Evolutionary conservation across 169 alveolate species (phyloP).

Genomic region (Cryptosporidium sp.): DNA sequence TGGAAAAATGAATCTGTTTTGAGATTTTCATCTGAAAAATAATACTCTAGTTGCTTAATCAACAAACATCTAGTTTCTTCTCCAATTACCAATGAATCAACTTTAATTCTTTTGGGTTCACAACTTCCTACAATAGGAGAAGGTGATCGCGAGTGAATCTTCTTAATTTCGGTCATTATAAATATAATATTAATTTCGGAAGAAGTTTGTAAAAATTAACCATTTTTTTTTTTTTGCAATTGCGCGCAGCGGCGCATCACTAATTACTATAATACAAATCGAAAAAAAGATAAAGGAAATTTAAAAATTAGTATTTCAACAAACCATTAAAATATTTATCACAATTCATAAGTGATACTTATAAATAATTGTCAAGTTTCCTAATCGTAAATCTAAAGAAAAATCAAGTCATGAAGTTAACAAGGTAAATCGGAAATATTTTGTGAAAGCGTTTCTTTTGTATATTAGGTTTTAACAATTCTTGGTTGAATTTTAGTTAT

Average conservation of each 20-base stretch:
- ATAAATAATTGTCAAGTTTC: too few relatives aligned
- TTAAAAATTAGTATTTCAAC: too few relatives aligned
- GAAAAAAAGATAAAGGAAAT: neutral
- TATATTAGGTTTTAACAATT: neutral
- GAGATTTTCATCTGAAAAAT: slow-evolving; percentile 77
- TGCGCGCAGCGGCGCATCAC: neutral
- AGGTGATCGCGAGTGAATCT: slow-evolving; percentile 45
- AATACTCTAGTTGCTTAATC: slow-evolving; percentile 77
- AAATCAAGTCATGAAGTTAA: too few relatives aligned
- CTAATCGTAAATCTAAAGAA: neutral
- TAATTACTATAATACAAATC: neutral
- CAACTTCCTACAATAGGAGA: slow-evolving; percentile 38
- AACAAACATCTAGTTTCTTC: slow-evolving; percentile 7
- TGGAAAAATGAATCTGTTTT: slow-evolving; percentile 76
- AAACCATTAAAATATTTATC: neutral
- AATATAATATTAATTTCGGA: neutral
- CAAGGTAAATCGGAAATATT: neutral
- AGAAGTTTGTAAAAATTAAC: neutral
- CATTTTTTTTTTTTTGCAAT: neutral
- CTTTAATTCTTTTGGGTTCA: slow-evolving; percentile 23
- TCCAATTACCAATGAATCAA: neutral
- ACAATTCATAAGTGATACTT: neutral
- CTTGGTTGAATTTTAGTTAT: neutral
- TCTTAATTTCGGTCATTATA: slow-evolving; percentile 50
- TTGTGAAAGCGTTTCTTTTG: neutral